Evolutionary conservation across 1,284 basidiomycete species (phyloP).

Genomic region (Microbotryomycetes sp.): DNA sequence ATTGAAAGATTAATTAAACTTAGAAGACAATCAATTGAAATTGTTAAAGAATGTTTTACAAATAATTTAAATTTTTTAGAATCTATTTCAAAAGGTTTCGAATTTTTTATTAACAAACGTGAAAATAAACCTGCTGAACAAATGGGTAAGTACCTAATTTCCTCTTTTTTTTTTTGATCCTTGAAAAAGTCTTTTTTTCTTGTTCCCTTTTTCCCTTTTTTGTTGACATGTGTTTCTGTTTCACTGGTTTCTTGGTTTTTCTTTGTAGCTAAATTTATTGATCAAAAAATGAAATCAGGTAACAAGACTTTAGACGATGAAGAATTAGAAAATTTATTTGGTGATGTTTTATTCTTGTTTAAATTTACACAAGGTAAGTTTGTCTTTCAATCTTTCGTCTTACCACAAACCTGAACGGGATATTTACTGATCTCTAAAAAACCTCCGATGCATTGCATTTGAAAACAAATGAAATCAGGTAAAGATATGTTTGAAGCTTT

Average conservation of each 20-base stretch:
- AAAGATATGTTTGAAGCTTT: conserved; percentile 72
- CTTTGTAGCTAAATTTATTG: conserved; percentile 69
- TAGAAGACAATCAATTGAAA: conserved; percentile 57
- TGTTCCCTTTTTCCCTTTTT: neutral
- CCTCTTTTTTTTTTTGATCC: neutral
- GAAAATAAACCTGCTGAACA: conserved; percentile 87
- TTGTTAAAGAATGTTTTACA: conserved; percentile 52
- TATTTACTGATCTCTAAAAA: too few species aligned
- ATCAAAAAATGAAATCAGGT: conserved; percentile 76
- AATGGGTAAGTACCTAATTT: conserved; percentile 49
- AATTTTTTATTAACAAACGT: conserved; percentile 70
- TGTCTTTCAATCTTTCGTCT: neutral
- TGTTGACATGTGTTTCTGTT: neutral
- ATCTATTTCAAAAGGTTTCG: conserved; percentile 61
- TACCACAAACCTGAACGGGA: conserved; percentile 66
- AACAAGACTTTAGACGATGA: conserved; percentile 65
- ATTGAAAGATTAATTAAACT: conserved; percentile 66
- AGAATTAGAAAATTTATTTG: conserved; percentile 63
- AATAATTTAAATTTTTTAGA: conserved; percentile 41
- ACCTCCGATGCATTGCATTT: neutral
- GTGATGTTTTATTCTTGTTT: conserved; percentile 74
- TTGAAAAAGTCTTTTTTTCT: too few species aligned
- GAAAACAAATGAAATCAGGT: conserved; percentile 13
- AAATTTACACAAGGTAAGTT: conserved; percentile 63
- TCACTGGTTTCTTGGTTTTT: neutral